Percentiles rank a stretch among this genome's conserved stretches.
These are phyloP conservation scores for Alternaria angustiovoidea DNA, from an alignment of 2,329 filamentous ascomycete species.

Conservation along the genomic window DNA sequence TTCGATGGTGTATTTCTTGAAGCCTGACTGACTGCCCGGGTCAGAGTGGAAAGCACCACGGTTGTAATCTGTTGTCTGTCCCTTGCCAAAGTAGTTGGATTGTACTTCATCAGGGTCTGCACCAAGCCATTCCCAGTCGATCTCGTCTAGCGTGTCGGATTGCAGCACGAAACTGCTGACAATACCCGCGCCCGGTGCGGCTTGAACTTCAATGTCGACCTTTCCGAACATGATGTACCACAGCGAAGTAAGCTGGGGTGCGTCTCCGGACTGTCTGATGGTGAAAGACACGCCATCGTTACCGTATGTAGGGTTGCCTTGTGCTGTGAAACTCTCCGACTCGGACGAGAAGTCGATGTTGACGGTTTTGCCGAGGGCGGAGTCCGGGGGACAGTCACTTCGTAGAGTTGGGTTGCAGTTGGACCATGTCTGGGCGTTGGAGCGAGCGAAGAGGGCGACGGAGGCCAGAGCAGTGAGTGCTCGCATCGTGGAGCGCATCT, in stretches of 20 bases:
- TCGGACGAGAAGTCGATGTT: constrained; percentile 80
- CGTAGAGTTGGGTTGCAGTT: constrained; percentile 64
- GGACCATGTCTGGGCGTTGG: constrained; percentile 62
- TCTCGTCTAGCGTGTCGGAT: constrained; percentile 92
- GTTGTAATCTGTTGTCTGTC: constrained; percentile 83
- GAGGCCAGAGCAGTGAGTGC: constrained; percentile 51
- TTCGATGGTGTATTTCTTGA: constrained; percentile 88
- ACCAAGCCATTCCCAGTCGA: constrained; percentile 97
- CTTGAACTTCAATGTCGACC: constrained; percentile 84
- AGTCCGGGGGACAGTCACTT: constrained; percentile 73
- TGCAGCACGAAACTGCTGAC: constrained; percentile 91
- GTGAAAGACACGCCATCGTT: constrained; percentile 82
- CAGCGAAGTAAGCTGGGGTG: constrained; percentile 84
- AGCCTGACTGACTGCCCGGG: constrained; percentile 73
- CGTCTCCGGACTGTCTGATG: constrained; percentile 78
- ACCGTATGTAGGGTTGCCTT: constrained; percentile 76
- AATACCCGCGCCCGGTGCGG: constrained; percentile 87
- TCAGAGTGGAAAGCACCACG: constrained; percentile 81
- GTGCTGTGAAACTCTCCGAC: constrained; percentile 79
- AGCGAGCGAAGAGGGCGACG: constrained; percentile 50
- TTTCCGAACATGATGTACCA: constrained; percentile 99
- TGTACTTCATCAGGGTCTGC: constrained; percentile 80
- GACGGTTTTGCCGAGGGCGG: constrained; percentile 83
- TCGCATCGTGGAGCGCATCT: constrained; percentile 46
- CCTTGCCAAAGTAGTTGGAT: constrained; percentile 86